These are phyloP conservation scores for Hanseniaspora hatyaiensis DNA, from an alignment of 805 yeast species.

Conservation along the genomic window DNA sequence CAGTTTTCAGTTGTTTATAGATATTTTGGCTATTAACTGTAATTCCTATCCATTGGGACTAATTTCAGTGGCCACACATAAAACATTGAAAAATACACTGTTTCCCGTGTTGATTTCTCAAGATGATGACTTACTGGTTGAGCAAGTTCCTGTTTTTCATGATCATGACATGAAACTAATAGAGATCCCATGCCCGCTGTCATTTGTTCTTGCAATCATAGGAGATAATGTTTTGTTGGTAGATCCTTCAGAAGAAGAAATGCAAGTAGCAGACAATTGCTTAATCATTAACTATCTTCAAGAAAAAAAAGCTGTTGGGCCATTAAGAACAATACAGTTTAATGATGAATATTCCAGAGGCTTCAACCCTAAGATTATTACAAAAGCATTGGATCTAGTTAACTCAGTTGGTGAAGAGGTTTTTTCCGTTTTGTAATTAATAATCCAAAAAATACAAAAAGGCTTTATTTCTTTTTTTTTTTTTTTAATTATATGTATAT, in stretches of 20 bases:
- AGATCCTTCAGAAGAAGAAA: constrained; percentile 85
- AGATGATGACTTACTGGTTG: constrained; percentile 54
- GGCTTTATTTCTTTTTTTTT: constrained; percentile 1
- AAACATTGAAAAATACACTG: constrained; percentile 68
- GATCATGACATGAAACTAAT: constrained; percentile 67
- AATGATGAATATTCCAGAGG: constrained; percentile 44
- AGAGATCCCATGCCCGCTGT: constrained; percentile 49
- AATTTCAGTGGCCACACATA: constrained; percentile 65
- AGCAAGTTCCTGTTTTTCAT: constrained; percentile 80
- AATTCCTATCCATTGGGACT: constrained; percentile 72
- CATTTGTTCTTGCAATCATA: constrained; percentile 64
- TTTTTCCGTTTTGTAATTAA: constrained; percentile 41
- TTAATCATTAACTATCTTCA: constrained; percentile 55
- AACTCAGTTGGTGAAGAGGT: constrained; percentile 52
- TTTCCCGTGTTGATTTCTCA: constrained; percentile 63
- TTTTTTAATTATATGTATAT: too few species aligned
- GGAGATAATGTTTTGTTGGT: constrained; percentile 53
- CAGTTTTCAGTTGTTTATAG: constrained; percentile 65
- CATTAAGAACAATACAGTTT: constrained; percentile 57
- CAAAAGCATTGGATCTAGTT: constrained; percentile 47
- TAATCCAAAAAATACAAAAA: too few species aligned
- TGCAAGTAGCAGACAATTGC: constrained; percentile 78
- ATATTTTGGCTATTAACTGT: constrained; percentile 65
- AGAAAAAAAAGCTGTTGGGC: constrained; percentile 55
- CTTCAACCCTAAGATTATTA: constrained; percentile 36